A percentile compares a stretch with the other conserved stretches of the same genome.
Evolutionary conservation across 257 asterid genomes (phyloP).

Genomic region (Solanum infundibuliforme): DNA sequence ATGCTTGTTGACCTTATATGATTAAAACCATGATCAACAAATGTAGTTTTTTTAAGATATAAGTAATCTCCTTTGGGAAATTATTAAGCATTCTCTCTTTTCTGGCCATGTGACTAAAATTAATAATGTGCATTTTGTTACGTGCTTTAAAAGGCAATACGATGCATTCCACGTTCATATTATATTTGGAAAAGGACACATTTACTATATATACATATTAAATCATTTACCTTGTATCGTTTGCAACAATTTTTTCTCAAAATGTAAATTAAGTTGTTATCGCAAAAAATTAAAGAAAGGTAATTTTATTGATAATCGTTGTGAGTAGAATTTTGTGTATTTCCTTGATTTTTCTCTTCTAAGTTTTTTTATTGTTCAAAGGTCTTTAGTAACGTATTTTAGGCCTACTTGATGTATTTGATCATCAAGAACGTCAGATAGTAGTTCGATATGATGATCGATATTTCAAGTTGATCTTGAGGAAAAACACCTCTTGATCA

Average conservation of each 20-base stretch:
- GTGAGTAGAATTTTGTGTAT: neutral
- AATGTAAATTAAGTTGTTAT: neutral
- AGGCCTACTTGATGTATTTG: neutral
- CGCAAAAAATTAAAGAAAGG: neutral
- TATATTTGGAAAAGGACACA: neutral
- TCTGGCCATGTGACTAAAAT: neutral
- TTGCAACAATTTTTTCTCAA: neutral
- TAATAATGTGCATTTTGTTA: neutral
- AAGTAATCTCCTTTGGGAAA: neutral
- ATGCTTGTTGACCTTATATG: neutral
- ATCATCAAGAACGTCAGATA: neutral
- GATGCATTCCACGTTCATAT: neutral
- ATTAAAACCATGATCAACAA: neutral
- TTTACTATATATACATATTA: too few species aligned
- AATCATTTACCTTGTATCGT: neutral
- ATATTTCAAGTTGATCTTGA: neutral
- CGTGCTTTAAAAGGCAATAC: neutral
- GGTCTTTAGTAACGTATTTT: neutral
- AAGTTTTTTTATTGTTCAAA: accelerated
- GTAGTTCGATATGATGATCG: neutral
- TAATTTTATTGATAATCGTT: neutral
- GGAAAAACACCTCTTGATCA: neutral
- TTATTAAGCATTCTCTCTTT: neutral
- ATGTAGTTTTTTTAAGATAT: neutral
- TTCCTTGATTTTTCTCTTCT: neutral